These are phyloP conservation scores for Aureobasidium uvarum DNA, from an alignment of 2,329 filamentous ascomycete genomes.

Conservation along the genomic window DNA sequence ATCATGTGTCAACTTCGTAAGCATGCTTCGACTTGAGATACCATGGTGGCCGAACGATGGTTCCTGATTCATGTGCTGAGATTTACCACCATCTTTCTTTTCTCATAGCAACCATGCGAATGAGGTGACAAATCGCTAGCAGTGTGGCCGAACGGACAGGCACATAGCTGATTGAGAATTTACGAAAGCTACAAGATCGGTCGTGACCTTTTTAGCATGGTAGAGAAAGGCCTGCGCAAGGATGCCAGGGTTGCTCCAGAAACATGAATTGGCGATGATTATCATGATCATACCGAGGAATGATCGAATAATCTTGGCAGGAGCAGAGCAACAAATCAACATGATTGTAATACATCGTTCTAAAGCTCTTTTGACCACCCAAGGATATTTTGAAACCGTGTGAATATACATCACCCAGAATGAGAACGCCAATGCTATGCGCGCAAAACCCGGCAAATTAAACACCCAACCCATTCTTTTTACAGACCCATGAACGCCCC, in stretches of 20 bases:
- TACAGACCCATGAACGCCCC: conserved; percentile 11
- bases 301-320: background rate
- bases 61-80: no score
- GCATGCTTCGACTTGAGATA: background rate
- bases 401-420: conserved; percentile 21
- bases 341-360: conserved; percentile 5
- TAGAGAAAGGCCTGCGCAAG: background rate
- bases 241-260: background rate
- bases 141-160: background rate
- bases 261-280: background rate
- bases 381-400: conserved; percentile 13
- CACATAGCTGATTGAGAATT: background rate
- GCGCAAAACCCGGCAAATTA: conserved; percentile 9
- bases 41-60: no score
- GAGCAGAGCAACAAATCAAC: background rate
- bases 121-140: background rate
- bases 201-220: background rate
- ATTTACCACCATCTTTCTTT: background rate
- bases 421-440: conserved; percentile 29
- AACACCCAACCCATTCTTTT: conserved; percentile 9
- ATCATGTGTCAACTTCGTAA: background rate
- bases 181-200: no score
- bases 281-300: no score
- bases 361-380: background rate
- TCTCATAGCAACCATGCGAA: background rate